phyloP scores from a whole-genome alignment of 805 yeast genomes.

The baker's yeast (Saccharomyces cerevisiae) region DNA sequence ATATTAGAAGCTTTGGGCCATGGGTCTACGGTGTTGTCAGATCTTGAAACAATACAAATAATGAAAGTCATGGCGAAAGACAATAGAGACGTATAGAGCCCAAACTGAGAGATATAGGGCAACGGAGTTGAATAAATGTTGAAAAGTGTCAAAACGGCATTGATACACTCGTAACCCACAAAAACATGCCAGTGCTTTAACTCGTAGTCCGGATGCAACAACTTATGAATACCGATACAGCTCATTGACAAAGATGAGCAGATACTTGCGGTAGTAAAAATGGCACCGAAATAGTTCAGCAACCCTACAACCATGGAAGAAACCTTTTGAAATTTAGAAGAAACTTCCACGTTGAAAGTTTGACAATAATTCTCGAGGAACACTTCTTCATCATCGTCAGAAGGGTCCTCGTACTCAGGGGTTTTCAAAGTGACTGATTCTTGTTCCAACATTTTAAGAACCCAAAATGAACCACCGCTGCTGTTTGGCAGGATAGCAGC shows the following conservation, averaged over 20 bases:
- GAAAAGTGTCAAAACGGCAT: slow-evolving; percentile 36
- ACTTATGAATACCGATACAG: slow-evolving; percentile 42
- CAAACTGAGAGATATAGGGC: slow-evolving; percentile 42
- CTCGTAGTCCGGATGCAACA: slow-evolving; percentile 32
- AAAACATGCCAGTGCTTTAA: slow-evolving; percentile 48
- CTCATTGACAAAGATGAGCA: slow-evolving; percentile 46
- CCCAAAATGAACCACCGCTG: slow-evolving; percentile 56
- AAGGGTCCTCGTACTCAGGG: not conserved
- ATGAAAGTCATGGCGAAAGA: slow-evolving; percentile 49
- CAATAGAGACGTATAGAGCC: slow-evolving; percentile 44
- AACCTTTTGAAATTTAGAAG: slow-evolving; percentile 22
- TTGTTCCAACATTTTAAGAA: slow-evolving; percentile 38
- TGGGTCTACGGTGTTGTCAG: slow-evolving; percentile 31
- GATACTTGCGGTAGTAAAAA: slow-evolving; percentile 55
- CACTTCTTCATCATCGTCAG: slow-evolving; percentile 4
- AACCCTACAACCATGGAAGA: slow-evolving; percentile 45
- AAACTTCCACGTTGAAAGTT: slow-evolving; percentile 1
- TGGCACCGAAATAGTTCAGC: slow-evolving; percentile 52
- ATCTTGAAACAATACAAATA: slow-evolving; percentile 43
- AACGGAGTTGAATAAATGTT: slow-evolving; percentile 45
- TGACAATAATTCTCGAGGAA: slow-evolving; percentile 8
- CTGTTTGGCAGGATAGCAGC: slow-evolving; percentile 47
- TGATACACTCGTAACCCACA: slow-evolving; percentile 40
- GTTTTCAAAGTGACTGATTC: not conserved
- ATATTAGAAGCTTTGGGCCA: slow-evolving; percentile 47